Conservation (phyloP, 2,329 filamentous ascomycete genomes). For the Aquanectria penicillioides region DNA sequence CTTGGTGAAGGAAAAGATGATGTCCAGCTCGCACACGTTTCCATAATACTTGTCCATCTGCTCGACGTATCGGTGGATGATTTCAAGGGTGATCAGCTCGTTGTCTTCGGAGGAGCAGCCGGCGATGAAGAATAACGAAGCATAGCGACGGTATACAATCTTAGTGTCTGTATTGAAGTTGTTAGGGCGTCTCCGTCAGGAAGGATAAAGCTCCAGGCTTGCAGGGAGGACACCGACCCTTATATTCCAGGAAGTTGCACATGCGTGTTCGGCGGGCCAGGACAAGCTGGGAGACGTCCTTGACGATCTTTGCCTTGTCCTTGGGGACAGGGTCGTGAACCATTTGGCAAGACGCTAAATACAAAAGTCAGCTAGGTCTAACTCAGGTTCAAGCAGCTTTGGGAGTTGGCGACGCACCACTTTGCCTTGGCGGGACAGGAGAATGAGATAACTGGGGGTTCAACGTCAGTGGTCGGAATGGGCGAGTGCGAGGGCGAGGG, state of each 20-base stretch:
- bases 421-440: constrained; percentile 98
- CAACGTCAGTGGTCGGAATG: constrained; percentile 32
- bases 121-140: constrained; percentile 98
- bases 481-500: constrained; percentile 5
- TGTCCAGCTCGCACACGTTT: constrained; percentile 99
- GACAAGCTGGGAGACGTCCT: constrained; percentile 98
- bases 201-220: background rate
- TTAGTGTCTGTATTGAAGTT: constrained; percentile 79
- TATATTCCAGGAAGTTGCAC: constrained; percentile 99
- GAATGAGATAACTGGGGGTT: constrained; percentile 84
- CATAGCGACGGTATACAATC: constrained; percentile 98
- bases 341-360: constrained; percentile 99
- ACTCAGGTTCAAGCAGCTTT: constrained; percentile 12
- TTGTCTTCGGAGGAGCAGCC: constrained; percentile 98
- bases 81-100: constrained; percentile 96
- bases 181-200: constrained; percentile 21
- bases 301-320: constrained; percentile 99
- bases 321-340: constrained; percentile 98
- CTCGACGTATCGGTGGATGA: constrained; percentile 99
- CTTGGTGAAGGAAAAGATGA: constrained; percentile 99
- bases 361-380: constrained; percentile 36
- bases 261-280: constrained; percentile 95
- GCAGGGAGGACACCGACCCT: constrained; percentile 68
- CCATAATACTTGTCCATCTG: constrained; percentile 99
- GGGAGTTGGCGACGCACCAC: constrained; percentile 73